Evolutionary conservation across 2,329 filamentous ascomycete genomes (phyloP).

Genomic region (Orbilia javanica): DNA sequence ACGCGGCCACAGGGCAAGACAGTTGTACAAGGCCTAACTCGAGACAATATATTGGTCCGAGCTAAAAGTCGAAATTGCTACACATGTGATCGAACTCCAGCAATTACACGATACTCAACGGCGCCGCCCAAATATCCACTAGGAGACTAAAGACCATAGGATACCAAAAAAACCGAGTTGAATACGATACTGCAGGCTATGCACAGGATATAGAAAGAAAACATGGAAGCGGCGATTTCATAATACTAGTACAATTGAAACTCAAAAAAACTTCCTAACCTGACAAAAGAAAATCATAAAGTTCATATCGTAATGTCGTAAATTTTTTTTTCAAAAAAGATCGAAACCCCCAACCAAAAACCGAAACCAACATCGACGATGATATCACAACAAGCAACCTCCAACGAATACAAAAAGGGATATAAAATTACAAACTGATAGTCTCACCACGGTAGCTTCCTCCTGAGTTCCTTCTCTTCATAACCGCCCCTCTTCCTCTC

Average conservation of each 20-base stretch:
- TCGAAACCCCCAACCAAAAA: neutral
- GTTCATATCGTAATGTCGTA: conserved; percentile 12
- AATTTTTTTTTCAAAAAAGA: neutral
- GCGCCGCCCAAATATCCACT: neutral
- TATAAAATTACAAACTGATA: conserved; percentile 37
- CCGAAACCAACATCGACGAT: neutral
- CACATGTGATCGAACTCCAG: no score
- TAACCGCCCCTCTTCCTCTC: conserved; percentile 32
- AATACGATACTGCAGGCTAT: conserved; percentile 18
- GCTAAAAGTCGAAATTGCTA: no score
- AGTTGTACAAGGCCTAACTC: no score
- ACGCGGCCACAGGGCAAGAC: no score
- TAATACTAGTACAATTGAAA: conserved; percentile 23
- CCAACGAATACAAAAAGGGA: neutral
- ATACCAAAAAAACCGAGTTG: neutral
- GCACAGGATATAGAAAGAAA: conserved; percentile 9
- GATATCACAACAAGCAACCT: conserved; percentile 1
- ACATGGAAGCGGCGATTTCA: conserved; percentile 16
- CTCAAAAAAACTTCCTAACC: neutral
- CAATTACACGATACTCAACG: neutral
- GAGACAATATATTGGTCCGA: no score
- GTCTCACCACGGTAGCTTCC: conserved; percentile 52
- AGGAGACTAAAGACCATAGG: neutral
- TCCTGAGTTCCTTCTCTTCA: conserved; percentile 53
- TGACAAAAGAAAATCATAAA: conserved; percentile 24